phyloP scores from a whole-genome alignment of 73 alveolate species.

The Stentor coeruleus region DNA sequence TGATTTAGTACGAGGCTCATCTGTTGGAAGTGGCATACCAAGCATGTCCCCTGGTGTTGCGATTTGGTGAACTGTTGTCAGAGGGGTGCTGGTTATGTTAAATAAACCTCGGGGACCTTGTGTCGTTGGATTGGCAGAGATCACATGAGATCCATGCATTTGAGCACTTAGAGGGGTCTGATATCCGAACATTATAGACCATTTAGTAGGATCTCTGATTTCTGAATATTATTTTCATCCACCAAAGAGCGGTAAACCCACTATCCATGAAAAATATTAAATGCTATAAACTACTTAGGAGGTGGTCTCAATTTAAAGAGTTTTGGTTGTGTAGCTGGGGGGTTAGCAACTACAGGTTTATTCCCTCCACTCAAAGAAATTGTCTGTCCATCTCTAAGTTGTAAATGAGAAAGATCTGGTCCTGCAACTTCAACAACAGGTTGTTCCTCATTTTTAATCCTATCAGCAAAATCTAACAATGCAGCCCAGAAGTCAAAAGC shows the following conservation, averaged over 20 bases:
- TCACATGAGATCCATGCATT: conserved; percentile 1
- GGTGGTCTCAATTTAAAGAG: background rate
- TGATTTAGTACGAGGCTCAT: conserved; percentile 29
- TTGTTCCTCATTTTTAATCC: conserved; percentile 1
- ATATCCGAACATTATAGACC: too few relatives aligned
- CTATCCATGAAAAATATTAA: too few relatives aligned
- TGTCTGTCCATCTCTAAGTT: conserved; percentile 23
- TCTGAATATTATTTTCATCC: too few relatives aligned
- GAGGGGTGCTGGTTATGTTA: conserved; percentile 26
- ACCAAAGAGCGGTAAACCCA: too few relatives aligned
- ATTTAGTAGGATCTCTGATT: too few relatives aligned
- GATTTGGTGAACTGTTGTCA: conserved; percentile 6
- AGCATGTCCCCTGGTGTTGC: conserved; percentile 25
- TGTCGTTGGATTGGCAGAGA: background rate
- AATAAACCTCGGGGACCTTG: conserved; percentile 29
- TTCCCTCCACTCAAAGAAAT: conserved; percentile 14
- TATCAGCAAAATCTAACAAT: background rate
- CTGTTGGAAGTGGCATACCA: conserved; percentile 17
- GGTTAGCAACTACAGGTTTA: too few relatives aligned
- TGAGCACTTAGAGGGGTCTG: background rate
- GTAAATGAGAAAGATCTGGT: conserved; percentile 16
- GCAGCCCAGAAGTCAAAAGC: conserved; percentile 37
- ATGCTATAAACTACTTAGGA: too few relatives aligned
- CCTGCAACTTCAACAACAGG: background rate
- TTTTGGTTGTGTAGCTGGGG: background rate